phyloP scores from a whole-genome alignment of 768 basidiomycete genomes.

The Solioccasus polychromus region DNA sequence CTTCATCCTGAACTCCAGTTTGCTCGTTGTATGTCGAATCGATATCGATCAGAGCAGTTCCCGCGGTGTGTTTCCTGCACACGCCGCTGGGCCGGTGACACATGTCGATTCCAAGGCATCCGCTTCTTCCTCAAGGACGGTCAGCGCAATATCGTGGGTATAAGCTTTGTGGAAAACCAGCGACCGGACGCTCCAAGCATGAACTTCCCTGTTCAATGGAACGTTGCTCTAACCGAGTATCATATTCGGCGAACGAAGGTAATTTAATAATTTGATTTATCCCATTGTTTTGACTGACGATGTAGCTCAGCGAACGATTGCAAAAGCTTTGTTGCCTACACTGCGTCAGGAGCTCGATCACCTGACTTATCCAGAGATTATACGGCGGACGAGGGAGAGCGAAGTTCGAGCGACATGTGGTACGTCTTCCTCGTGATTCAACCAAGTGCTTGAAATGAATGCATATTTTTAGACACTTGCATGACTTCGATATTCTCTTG shows the following conservation, averaged over 20 bases:
- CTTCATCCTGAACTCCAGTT: conserved; percentile 69
- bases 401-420: conserved; percentile 86
- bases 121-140: conserved; percentile 70
- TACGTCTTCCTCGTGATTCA: conserved; percentile 34
- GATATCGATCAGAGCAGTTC: conserved; percentile 69
- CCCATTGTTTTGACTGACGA: conserved; percentile 10
- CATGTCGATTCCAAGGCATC: conserved; percentile 84
- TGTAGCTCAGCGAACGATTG: conserved; percentile 56
- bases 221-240: conserved; percentile 46
- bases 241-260: conserved; percentile 67
- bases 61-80: conserved; percentile 83
- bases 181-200: conserved; percentile 56
- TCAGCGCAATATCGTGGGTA: conserved; percentile 56
- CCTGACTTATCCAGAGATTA: conserved; percentile 51
- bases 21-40: conserved; percentile 81
- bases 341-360: conserved; percentile 65
- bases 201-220: conserved; percentile 66
- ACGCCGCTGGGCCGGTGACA: conserved; percentile 84
- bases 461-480: conserved; percentile 69
- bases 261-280: conserved; percentile 2
- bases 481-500: conserved; percentile 90
- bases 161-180: conserved; percentile 67
- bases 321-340: conserved; percentile 63
- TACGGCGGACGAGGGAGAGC: conserved; percentile 72
- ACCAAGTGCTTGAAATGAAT: conserved; percentile 7